These are phyloP conservation scores for Inosperma sp. DNA, from an alignment of 768 basidiomycete genomes.

Conservation along the genomic window DNA sequence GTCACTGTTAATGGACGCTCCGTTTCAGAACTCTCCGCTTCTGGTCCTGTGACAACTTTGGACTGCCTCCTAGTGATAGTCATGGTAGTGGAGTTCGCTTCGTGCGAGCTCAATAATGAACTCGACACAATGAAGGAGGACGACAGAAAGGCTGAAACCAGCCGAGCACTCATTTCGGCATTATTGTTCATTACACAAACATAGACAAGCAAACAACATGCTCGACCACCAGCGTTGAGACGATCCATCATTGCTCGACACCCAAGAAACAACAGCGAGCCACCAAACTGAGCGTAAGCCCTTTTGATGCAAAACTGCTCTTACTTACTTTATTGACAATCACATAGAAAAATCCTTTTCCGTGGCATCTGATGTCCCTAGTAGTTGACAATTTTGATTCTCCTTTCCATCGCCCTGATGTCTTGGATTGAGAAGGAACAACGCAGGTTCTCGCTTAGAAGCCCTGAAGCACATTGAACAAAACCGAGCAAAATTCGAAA, in stretches of 20 bases:
- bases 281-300: too few relatives aligned
- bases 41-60: conserved; percentile 41
- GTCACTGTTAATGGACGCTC: conserved; percentile 34
- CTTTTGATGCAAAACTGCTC: too few relatives aligned
- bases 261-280: too few relatives aligned
- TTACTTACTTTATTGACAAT: too few relatives aligned
- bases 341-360: neutral
- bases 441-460: neutral
- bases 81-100: conserved; percentile 22
- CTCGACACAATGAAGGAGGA: too few relatives aligned
- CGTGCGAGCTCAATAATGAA: neutral
- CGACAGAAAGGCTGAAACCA: too few relatives aligned
- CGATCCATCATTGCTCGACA: too few relatives aligned
- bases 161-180: too few relatives aligned
- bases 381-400: neutral
- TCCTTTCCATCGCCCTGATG: neutral
- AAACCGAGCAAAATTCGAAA: neutral
- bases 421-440: neutral
- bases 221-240: too few relatives aligned
- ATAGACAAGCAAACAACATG: too few relatives aligned
- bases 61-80: conserved; percentile 60
- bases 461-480: neutral
- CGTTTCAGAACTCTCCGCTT: conserved; percentile 33
- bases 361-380: neutral
- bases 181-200: too few relatives aligned